Conservation (phyloP, 2,329 filamentous ascomycete species). For the Sporothrix inflata region DNA sequence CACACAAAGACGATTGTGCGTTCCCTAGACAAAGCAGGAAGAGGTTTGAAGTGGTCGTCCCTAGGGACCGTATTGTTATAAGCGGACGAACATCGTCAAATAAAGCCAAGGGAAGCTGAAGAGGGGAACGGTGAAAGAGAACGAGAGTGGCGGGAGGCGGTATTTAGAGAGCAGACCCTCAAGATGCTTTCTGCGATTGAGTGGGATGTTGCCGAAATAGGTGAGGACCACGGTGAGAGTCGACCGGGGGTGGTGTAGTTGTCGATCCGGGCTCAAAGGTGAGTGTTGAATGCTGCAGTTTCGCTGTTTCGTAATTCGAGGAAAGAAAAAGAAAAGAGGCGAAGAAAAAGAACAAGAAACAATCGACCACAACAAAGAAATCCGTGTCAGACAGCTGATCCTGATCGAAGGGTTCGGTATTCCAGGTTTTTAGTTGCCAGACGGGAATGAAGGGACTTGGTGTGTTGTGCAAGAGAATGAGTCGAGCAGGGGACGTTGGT, state of each 20-base stretch:
- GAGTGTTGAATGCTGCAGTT: not conserved
- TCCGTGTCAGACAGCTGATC: slow-evolving; percentile 15
- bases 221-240: slow-evolving; percentile 4
- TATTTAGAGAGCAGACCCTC: not conserved
- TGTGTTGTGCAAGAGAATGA: slow-evolving; percentile 16
- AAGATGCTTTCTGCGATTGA: not conserved
- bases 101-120: not conserved
- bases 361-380: slow-evolving; percentile 20
- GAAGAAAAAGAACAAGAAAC: slow-evolving; percentile 10
- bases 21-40: slow-evolving; percentile 16
- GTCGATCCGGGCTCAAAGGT: slow-evolving; percentile 9
- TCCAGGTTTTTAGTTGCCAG: slow-evolving; percentile 4
- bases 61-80: slow-evolving; percentile 49
- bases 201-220: not conserved
- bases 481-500: slow-evolving; percentile 6
- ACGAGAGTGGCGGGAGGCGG: not conserved
- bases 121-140: not conserved
- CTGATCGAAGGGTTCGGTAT: slow-evolving; percentile 3
- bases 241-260: not conserved
- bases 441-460: slow-evolving; percentile 26
- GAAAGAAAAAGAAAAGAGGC: not conserved
- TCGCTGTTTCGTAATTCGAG: not conserved
- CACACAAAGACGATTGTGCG: slow-evolving; percentile 22
- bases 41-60: slow-evolving; percentile 43
- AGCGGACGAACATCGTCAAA: slow-evolving; percentile 38